Conservation (phyloP, 1,139 yeast genomes). For the Pichia sp. region DNA sequence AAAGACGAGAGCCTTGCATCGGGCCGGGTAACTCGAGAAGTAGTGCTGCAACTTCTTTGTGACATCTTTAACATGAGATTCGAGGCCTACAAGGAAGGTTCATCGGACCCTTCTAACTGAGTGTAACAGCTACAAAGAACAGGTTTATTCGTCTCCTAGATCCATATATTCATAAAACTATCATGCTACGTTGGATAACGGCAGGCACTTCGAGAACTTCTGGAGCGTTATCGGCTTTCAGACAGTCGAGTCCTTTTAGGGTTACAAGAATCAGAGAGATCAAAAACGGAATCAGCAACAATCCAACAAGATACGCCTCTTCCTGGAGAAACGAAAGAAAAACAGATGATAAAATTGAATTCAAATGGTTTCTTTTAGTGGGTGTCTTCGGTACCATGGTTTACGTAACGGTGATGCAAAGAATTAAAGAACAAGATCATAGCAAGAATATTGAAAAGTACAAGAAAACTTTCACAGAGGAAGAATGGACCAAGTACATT, state of each 20-base stretch:
- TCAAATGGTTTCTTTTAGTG: constrained; percentile 28
- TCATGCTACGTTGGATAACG: background rate
- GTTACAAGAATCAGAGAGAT: background rate
- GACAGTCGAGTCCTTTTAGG: background rate
- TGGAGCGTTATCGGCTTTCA: background rate
- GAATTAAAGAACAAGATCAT: constrained; percentile 31
- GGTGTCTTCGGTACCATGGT: constrained; percentile 32
- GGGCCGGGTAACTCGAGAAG: constrained; percentile 10
- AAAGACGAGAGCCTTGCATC: background rate
- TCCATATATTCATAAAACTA: background rate
- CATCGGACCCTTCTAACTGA: too few species aligned
- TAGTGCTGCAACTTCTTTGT: background rate
- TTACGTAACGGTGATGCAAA: constrained; percentile 30
- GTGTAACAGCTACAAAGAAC: too few species aligned
- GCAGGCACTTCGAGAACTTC: background rate
- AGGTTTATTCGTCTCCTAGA: too few species aligned
- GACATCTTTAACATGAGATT: background rate
- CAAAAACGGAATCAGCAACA: background rate
- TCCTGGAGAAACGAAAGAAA: constrained; percentile 11
- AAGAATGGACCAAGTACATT: constrained; percentile 53
- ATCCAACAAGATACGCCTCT: background rate
- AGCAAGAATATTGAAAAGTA: constrained; percentile 27
- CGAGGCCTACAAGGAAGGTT: too few species aligned
- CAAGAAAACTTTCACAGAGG: constrained; percentile 51
- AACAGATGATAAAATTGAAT: constrained; percentile 18